These are phyloP conservation scores for Lentithecium fluviatile DNA, from an alignment of 495 filamentous ascomycete species.

Conservation along the genomic window DNA sequence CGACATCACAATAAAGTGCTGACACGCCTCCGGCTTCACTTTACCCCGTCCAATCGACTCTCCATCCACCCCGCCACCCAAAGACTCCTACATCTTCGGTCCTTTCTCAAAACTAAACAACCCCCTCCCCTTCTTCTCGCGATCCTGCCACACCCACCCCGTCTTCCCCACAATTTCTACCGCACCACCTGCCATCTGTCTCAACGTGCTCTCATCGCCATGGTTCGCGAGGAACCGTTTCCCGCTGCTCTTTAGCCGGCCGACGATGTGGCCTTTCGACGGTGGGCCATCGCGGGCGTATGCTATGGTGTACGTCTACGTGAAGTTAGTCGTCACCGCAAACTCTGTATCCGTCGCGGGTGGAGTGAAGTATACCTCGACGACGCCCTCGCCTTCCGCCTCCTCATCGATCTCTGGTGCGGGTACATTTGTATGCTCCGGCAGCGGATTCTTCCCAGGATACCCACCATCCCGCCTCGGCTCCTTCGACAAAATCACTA, in stretches of 20 bases:
- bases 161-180: slow-evolving; percentile 46
- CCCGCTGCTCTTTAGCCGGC: slow-evolving; percentile 46
- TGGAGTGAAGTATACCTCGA: slow-evolving; percentile 48
- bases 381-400: slow-evolving; percentile 48
- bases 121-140: slow-evolving; percentile 42
- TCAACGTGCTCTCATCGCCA: slow-evolving; percentile 46
- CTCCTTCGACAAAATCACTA: slow-evolving; percentile 49
- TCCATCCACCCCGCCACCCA: no score
- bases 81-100: slow-evolving; percentile 39
- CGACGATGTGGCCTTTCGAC: slow-evolving; percentile 48
- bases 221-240: slow-evolving; percentile 54
- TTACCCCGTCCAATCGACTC: no score
- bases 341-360: neutral
- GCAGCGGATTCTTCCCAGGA: slow-evolving; percentile 45
- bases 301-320: slow-evolving; percentile 57
- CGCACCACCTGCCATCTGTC: slow-evolving; percentile 33
- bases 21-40: no score
- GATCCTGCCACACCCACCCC: slow-evolving; percentile 41
- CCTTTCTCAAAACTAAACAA: slow-evolving; percentile 44
- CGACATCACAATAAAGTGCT: no score
- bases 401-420: slow-evolving; percentile 42
- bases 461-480: slow-evolving; percentile 46
- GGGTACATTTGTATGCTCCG: slow-evolving; percentile 34
- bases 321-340: neutral
- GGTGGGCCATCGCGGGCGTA: slow-evolving; percentile 51